Conservation (phyloP, 305 asterid species). For the Galium porrigens region DNA sequence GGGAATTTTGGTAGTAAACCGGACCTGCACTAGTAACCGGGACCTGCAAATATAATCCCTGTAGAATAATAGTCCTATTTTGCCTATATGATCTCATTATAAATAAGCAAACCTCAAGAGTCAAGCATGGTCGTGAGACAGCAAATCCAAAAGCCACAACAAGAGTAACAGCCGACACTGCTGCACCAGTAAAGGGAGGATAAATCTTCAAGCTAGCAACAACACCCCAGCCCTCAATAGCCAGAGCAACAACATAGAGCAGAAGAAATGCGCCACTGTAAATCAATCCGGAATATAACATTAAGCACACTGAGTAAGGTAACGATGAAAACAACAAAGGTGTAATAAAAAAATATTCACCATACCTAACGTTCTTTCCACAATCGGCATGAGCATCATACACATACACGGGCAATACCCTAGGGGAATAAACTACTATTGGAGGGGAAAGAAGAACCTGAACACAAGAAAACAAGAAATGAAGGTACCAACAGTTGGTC, state of each 20-base stretch:
- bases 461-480: constrained; percentile 5
- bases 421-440: constrained; percentile 89
- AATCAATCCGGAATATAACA: constrained; percentile 10
- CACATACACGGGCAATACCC: constrained; percentile 94
- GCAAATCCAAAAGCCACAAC: constrained; percentile 99
- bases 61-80: neutral
- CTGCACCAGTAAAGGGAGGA: constrained; percentile 99
- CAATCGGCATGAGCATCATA: constrained; percentile 99
- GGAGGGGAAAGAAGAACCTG: constrained; percentile 99
- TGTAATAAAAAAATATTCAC: constrained; percentile 13
- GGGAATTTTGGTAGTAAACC: no score
- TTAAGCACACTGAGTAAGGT: neutral
- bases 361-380: constrained; percentile 97
- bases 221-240: constrained; percentile 99
- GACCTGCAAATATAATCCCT: no score
- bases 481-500: constrained; percentile 8
- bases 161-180: constrained; percentile 92
- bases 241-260: constrained; percentile 92
- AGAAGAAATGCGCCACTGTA: constrained; percentile 90
- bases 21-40: no score
- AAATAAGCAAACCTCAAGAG: constrained; percentile 66
- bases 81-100: constrained; percentile 13
- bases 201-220: constrained; percentile 94
- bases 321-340: constrained; percentile 3
- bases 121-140: constrained; percentile 92